phyloP scores from a whole-genome alignment of 805 yeast genomes.

The Limtongia smithiae region DNA sequence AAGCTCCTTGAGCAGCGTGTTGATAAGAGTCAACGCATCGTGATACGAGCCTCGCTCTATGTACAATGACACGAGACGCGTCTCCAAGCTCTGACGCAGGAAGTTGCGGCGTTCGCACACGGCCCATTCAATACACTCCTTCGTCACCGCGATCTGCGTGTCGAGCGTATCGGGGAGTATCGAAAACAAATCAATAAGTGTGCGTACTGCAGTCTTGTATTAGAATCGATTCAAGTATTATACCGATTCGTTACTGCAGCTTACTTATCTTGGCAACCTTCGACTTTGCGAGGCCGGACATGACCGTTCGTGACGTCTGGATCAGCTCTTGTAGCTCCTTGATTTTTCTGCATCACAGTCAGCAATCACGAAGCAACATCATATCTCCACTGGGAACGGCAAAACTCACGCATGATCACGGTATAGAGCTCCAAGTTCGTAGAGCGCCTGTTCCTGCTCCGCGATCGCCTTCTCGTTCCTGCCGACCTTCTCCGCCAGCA shows the following conservation, averaged over 20 bases:
- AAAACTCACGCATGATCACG: constrained; percentile 39
- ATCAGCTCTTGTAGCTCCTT: constrained; percentile 59
- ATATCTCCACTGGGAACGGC: neutral
- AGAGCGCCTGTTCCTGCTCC: constrained; percentile 63
- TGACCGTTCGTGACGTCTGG: constrained; percentile 61
- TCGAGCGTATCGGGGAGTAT: constrained; percentile 58
- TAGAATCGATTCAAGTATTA: neutral
- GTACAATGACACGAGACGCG: constrained; percentile 73
- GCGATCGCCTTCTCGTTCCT: constrained; percentile 45
- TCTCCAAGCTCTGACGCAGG: constrained; percentile 80
- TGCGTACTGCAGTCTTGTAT: constrained; percentile 43
- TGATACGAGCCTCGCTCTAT: constrained; percentile 62
- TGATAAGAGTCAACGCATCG: constrained; percentile 69
- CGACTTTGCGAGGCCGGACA: constrained; percentile 82
- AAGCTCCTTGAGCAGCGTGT: constrained; percentile 72
- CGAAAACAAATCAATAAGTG: constrained; percentile 75
- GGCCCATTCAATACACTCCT: constrained; percentile 86
- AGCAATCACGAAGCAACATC: neutral
- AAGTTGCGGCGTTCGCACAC: constrained; percentile 76
- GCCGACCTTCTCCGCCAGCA: constrained; percentile 41
- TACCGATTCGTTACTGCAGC: neutral
- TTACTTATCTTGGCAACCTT: constrained; percentile 81
- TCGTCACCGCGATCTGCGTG: constrained; percentile 66
- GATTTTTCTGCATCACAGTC: constrained; percentile 35
- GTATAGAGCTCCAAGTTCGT: constrained; percentile 73